A percentile compares a stretch with the other conserved stretches of the same genome.
Evolutionary conservation across 345 rosid genomes (phyloP).

Genomic region (Eutrema heterophyllum): DNA sequence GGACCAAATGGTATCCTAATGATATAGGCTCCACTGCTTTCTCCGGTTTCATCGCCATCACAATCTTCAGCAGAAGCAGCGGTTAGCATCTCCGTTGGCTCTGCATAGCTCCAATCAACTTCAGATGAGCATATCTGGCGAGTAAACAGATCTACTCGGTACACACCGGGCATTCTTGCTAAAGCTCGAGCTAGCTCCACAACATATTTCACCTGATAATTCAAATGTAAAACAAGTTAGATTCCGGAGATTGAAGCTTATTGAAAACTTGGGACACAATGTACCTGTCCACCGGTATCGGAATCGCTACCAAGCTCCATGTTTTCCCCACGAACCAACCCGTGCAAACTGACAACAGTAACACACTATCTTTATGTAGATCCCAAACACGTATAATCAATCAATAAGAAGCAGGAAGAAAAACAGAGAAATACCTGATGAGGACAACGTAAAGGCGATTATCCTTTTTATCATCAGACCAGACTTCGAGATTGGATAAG

Average conservation of each 20-base stretch:
- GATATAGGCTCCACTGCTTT: conserved; percentile 93
- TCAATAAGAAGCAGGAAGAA: neutral
- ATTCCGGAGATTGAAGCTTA: neutral
- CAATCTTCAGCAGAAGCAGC: conserved; percentile 51
- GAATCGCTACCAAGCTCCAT: conserved; percentile 99
- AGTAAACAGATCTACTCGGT: conserved; percentile 91
- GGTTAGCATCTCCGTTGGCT: conserved; percentile 94
- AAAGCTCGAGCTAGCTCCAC: conserved; percentile 95
- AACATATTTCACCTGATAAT: conserved; percentile 81
- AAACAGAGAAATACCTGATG: conserved; percentile 50
- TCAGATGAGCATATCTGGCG: conserved; percentile 83
- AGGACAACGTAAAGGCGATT: conserved; percentile 87
- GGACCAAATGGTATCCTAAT: conserved; percentile 95
- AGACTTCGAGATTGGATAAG: conserved; percentile 72
- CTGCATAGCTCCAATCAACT: conserved; percentile 97
- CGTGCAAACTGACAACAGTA: conserved; percentile 71
- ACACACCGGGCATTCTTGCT: conserved; percentile 95
- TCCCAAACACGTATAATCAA: neutral
- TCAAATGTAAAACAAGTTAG: neutral
- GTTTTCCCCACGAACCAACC: conserved; percentile 89
- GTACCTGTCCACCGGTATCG: conserved; percentile 98
- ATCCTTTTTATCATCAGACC: conserved; percentile 94
- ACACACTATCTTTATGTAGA: neutral
- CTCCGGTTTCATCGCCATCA: conserved; percentile 64
- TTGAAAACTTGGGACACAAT: neutral